Evolutionary conservation across 345 rosid species (phyloP).

Genomic region (Rhizophora mangle): DNA sequence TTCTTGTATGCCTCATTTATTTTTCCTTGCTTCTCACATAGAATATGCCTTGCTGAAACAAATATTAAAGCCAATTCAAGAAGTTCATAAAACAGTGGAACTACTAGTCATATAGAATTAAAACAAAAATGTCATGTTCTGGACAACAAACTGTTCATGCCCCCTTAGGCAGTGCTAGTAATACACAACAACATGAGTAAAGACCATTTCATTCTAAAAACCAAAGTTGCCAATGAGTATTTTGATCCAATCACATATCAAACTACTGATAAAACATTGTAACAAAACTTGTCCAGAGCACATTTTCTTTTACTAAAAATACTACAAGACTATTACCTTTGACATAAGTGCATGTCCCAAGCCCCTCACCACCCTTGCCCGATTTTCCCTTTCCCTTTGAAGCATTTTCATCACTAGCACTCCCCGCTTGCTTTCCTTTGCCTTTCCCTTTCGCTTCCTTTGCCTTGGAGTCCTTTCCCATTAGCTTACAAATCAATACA

Average conservation of each 20-base stretch:
- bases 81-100: background rate
- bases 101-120: background rate
- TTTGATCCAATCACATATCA: too few relatives aligned
- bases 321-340: constrained; percentile 51
- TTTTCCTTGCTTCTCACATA: constrained; percentile 97
- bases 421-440: constrained; percentile 76
- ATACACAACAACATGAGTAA: too few relatives aligned
- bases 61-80: constrained; percentile 1
- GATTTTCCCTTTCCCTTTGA: constrained; percentile 95
- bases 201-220: too few relatives aligned
- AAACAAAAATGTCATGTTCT: background rate
- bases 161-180: background rate
- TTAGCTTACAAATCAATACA: constrained; percentile 16
- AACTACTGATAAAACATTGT: too few relatives aligned
- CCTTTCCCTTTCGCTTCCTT: constrained; percentile 71
- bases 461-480: constrained; percentile 68
- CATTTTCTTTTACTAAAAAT: too few relatives aligned
- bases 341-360: constrained; percentile 94
- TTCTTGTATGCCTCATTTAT: constrained; percentile 95
- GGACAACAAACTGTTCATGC: too few relatives aligned
- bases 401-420: constrained; percentile 60
- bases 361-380: constrained; percentile 82
- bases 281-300: too few relatives aligned
- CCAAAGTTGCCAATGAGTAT: too few relatives aligned
- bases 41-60: constrained; percentile 72